Conservation (phyloP, 2,329 filamentous ascomycete genomes). For the Aureobasidium musti region DNA sequence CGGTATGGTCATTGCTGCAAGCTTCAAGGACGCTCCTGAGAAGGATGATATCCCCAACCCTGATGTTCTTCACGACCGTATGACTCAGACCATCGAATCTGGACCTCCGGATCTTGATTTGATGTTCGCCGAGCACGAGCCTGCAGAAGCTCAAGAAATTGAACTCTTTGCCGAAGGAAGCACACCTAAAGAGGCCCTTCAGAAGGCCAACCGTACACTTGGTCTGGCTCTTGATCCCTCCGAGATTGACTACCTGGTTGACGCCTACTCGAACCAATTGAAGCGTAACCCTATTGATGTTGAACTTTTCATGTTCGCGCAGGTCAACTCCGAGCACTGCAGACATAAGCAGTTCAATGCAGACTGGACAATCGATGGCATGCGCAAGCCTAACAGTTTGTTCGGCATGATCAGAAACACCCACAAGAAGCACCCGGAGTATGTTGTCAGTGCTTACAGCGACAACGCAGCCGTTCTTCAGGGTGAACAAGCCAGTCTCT, state of each 20-base stretch:
- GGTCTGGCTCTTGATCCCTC: slow-evolving; percentile 84
- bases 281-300: slow-evolving; percentile 77
- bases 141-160: slow-evolving; percentile 50
- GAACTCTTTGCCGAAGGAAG: slow-evolving; percentile 53
- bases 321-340: slow-evolving; percentile 97
- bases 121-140: slow-evolving; percentile 75
- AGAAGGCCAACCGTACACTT: slow-evolving; percentile 78
- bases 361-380: slow-evolving; percentile 89
- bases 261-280: slow-evolving; percentile 68
- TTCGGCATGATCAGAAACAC: slow-evolving; percentile 98
- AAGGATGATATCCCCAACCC: slow-evolving; percentile 59
- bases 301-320: slow-evolving; percentile 98
- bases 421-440: slow-evolving; percentile 72
- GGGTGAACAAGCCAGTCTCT: slow-evolving; percentile 71
- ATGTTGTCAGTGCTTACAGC: slow-evolving; percentile 93
- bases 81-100: slow-evolving; percentile 81
- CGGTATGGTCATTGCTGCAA: slow-evolving; percentile 73
- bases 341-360: slow-evolving; percentile 93
- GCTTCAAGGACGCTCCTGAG: slow-evolving; percentile 54
- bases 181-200: slow-evolving; percentile 69
- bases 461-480: slow-evolving; percentile 95
- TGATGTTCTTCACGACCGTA: slow-evolving; percentile 83
- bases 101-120: slow-evolving; percentile 66
- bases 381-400: slow-evolving; percentile 74
- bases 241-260: slow-evolving; percentile 93